These are phyloP conservation scores for Aspergillus japonicus DNA, from an alignment of 2,329 filamentous ascomycete species.

Conservation along the genomic window DNA sequence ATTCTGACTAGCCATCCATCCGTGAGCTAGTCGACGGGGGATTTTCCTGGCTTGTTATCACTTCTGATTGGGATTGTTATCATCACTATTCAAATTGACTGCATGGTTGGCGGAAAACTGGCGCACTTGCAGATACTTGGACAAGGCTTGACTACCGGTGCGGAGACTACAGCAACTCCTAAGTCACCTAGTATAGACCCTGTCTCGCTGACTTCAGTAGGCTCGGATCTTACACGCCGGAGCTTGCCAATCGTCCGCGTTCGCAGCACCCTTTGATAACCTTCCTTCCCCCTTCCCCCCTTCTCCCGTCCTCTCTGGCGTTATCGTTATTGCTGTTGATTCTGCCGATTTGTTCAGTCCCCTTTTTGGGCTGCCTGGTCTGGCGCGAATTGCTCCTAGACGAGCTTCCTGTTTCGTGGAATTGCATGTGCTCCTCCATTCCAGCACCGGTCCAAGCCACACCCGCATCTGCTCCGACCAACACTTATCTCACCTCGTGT, in stretches of 20 bases:
- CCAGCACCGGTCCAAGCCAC: not conserved
- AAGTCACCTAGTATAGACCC: not conserved
- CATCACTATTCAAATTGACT: not conserved
- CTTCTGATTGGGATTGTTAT: not conserved
- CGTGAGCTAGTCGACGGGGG: not conserved
- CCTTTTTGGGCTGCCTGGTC: not conserved
- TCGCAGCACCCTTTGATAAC: not conserved
- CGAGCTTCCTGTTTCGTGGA: not conserved
- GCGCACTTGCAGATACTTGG: not conserved
- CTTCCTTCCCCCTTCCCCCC: not conserved
- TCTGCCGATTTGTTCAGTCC: not conserved
- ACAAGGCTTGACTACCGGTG: not conserved
- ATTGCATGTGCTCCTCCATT: conserved; percentile 6
- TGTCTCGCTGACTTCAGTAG: not conserved
- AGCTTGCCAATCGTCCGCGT: conserved; percentile 1
- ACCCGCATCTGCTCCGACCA: not conserved
- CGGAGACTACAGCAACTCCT: too few species aligned
- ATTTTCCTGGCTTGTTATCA: not conserved
- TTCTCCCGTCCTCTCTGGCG: not conserved
- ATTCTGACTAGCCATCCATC: not conserved
- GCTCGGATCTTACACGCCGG: not conserved
- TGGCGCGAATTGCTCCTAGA: not conserved
- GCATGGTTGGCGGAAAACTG: not conserved
- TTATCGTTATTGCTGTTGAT: not conserved
- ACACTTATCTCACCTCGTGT: not conserved